phyloP scores from a whole-genome alignment of 164 flowering plant genomes.

The Stephania cephalantha region DNA sequence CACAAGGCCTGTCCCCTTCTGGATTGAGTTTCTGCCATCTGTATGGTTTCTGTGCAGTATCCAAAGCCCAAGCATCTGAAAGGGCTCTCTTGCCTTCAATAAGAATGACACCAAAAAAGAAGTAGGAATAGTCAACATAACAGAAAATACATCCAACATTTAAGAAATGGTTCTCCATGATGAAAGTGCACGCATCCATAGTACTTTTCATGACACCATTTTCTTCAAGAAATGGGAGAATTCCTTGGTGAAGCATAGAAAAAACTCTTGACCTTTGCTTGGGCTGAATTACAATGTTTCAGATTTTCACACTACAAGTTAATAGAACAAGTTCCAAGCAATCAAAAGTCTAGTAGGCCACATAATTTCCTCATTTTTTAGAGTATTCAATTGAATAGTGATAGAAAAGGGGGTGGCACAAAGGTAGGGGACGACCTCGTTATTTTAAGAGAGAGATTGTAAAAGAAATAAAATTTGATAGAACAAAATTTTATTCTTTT shows the following conservation, averaged over 20 bases:
- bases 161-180: neutral
- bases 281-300: neutral
- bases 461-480: neutral
- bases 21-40: conserved; percentile 84
- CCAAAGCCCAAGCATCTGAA: conserved; percentile 93
- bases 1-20: conserved; percentile 89
- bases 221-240: neutral
- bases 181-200: neutral
- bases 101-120: neutral
- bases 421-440: neutral
- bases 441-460: neutral
- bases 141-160: neutral
- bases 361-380: neutral
- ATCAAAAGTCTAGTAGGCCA: neutral
- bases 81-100: conserved; percentile 80
- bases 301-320: neutral
- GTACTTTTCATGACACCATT: neutral
- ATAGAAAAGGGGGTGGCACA: neutral
- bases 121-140: neutral
- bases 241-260: neutral
- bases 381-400: neutral
- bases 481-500: neutral
- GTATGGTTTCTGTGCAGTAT: conserved; percentile 96
- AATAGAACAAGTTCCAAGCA: neutral
- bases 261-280: neutral